phyloP scores from a whole-genome alignment of 148 eudicot species.

The Chenopodium suecicum region DNA sequence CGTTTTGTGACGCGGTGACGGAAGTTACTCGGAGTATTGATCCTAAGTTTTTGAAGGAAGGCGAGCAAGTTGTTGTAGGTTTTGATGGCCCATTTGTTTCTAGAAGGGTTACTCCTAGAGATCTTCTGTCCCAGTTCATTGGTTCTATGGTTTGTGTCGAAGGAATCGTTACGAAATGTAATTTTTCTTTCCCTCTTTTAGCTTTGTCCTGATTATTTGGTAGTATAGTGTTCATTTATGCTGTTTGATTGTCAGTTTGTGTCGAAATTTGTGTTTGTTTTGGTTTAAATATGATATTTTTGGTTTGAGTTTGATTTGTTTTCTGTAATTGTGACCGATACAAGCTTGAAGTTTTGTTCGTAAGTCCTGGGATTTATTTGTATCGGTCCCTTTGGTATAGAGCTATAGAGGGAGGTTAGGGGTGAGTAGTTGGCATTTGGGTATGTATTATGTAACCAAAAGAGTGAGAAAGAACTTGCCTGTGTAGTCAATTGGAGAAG shows the following conservation, averaged over 20 bases:
- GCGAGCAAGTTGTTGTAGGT: slow-evolving; percentile 83
- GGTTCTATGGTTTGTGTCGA: slow-evolving; percentile 97
- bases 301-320: too few relatives aligned
- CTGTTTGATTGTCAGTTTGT: too few relatives aligned
- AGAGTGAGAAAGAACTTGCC: not conserved
- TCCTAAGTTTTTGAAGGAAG: slow-evolving; percentile 89
- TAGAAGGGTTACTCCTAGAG: slow-evolving; percentile 85
- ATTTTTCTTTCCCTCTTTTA: not conserved
- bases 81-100: slow-evolving; percentile 95
- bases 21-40: slow-evolving; percentile 65
- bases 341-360: too few relatives aligned
- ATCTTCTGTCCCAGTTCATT: slow-evolving; percentile 81
- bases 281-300: not conserved
- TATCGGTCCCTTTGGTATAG: too few relatives aligned
- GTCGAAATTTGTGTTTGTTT: not conserved
- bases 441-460: not conserved
- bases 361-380: too few relatives aligned
- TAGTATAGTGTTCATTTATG: too few relatives aligned
- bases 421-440: not conserved
- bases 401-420: too few relatives aligned
- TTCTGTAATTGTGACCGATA: not conserved
- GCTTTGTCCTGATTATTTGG: not conserved
- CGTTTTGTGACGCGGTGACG: slow-evolving; percentile 81
- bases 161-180: slow-evolving; percentile 96
- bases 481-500: not conserved